Percentiles rank a stretch among this genome's conserved stretches.
These are phyloP conservation scores for Aspergillus leporis DNA, from an alignment of 495 filamentous ascomycete species.

Conservation along the genomic window DNA sequence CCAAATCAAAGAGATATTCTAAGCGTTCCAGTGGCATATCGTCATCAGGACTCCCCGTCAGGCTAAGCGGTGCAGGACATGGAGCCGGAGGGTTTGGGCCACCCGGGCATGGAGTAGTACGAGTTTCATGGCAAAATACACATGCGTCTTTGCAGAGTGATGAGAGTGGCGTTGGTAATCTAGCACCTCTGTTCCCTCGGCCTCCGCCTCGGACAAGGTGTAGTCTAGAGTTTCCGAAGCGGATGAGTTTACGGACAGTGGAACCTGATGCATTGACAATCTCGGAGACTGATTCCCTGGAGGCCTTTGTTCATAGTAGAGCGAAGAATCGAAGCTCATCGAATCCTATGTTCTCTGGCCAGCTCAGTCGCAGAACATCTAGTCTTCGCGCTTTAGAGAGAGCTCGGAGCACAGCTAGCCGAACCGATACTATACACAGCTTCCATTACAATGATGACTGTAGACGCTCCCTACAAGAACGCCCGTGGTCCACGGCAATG, in stretches of 20 bases:
- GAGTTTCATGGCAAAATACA: slow-evolving; percentile 51
- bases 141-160: slow-evolving; percentile 40
- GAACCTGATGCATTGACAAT: slow-evolving; percentile 37
- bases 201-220: slow-evolving; percentile 35
- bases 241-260: slow-evolving; percentile 37
- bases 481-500: slow-evolving; percentile 39
- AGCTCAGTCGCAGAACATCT: slow-evolving; percentile 36
- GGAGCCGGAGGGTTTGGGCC: slow-evolving; percentile 52
- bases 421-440: slow-evolving; percentile 40
- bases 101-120: slow-evolving; percentile 43
- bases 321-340: slow-evolving; percentile 46
- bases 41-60: slow-evolving; percentile 37
- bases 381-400: slow-evolving; percentile 39
- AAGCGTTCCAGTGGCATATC: slow-evolving; percentile 49
- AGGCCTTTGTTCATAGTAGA: slow-evolving; percentile 47
- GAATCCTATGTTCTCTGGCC: slow-evolving; percentile 45
- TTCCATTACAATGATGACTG: slow-evolving; percentile 38
- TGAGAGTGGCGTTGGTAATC: slow-evolving; percentile 37
- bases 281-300: slow-evolving; percentile 45
- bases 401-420: slow-evolving; percentile 39
- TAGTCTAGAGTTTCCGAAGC: slow-evolving; percentile 34
- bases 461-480: slow-evolving; percentile 35
- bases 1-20: slow-evolving; percentile 42
- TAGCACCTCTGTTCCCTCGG: slow-evolving; percentile 42
- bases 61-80: slow-evolving; percentile 49